Conservation (phyloP, 2,329 filamentous ascomycete species). For the Aspergillus clavatus region DNA sequence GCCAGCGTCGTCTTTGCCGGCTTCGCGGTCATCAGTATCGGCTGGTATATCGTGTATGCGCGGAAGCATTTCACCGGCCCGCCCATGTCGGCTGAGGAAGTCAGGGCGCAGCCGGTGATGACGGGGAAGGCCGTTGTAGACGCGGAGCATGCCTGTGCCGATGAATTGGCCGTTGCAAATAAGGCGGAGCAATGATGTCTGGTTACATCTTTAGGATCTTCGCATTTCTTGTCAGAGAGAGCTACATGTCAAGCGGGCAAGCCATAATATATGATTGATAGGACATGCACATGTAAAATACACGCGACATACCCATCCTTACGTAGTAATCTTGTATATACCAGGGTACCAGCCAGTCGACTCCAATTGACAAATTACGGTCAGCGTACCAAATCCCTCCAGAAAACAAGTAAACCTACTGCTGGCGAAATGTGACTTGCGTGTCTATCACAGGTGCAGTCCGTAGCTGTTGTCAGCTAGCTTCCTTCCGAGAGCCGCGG, state of each 20-base stretch:
- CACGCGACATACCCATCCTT: background rate
- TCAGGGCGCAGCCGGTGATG: conserved; percentile 25
- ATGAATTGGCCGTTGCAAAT: conserved; percentile 11
- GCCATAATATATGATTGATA: too few species aligned
- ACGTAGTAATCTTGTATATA: too few species aligned
- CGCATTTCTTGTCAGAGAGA: background rate
- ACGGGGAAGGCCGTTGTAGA: conserved; percentile 29
- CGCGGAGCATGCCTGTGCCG: conserved; percentile 22
- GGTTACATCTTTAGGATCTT: background rate
- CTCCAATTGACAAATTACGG: background rate
- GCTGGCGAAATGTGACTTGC: too few species aligned
- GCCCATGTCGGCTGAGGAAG: conserved; percentile 29
- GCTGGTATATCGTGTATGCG: conserved; percentile 61
- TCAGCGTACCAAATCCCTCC: too few species aligned
- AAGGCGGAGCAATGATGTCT: conserved; percentile 10
- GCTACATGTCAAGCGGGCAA: conserved; percentile 1
- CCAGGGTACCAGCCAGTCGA: background rate
- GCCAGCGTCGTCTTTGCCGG: conserved; percentile 62
- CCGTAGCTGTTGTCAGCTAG: too few species aligned
- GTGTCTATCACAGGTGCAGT: conserved; percentile 23
- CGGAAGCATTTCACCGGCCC: conserved; percentile 62
- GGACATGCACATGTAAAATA: too few species aligned
- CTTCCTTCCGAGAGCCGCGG: conserved; percentile 33
- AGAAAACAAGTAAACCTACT: too few species aligned
- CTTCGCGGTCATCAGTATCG: conserved; percentile 55